Evolutionary conservation across 2,329 filamentous ascomycete genomes (phyloP), one percentile per base, ranked within the genome.

Genomic region (Alternaria atra): DNA sequence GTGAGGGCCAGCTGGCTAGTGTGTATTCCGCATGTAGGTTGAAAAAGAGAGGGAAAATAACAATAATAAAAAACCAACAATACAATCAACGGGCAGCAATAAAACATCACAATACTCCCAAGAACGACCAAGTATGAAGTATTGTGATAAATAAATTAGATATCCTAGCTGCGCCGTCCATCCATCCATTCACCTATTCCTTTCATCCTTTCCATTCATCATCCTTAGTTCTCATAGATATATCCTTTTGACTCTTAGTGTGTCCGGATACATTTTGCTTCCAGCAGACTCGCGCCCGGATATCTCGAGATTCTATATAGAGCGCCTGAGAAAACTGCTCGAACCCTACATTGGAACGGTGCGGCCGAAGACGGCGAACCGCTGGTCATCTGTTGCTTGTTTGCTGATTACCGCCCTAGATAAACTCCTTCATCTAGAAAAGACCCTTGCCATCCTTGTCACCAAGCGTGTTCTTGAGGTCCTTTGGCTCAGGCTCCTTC

Each of bases 401-500:
- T 42, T 42, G 39, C 20, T 42, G 43, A 23, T 23, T 40, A 12
- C 37, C 17, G 17, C 5, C 37, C 37, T 17, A 42, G 39, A 42
- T 23, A 7, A 42, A 12, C 12, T 44, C 34, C n/a, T 17, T 51
- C 37, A 35, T 52, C 27, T 52, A 70, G 55, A 71, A 70, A 40
- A 67, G 47, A 42, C 66, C 67, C 50, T 68, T 71, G 32, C 65
- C 67, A 52, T 71, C 68, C 23, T 50, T 52, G 55, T 69, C 63
- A 15, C 40, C 55, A 3, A 71, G 60, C 0, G 67, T 71, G 27
- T 68, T 68, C 53, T 71, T 71, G n/a, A 73, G 35, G 34, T 73
- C 69, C 52, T 73, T 73, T 29, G 70, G 69, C 57, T 71, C 70
- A 12, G 70, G 61, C 55, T 73, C 69, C 29, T 60, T 46, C 63